These are phyloP conservation scores for Tylopilus vinaceipallidus DNA, from an alignment of 768 basidiomycete species.

Conservation along the genomic window DNA sequence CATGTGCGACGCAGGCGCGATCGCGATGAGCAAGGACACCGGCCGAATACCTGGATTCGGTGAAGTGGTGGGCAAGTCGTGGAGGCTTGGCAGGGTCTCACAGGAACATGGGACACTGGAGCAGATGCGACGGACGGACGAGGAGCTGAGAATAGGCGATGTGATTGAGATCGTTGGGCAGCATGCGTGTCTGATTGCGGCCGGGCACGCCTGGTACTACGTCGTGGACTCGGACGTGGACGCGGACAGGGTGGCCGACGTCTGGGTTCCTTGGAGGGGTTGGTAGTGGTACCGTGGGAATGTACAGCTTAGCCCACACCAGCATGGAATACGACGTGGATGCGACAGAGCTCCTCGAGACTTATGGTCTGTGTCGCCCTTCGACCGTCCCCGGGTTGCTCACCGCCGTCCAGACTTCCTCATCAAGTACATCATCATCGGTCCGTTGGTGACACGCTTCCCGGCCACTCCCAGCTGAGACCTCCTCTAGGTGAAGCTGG, in stretches of 20 bases:
- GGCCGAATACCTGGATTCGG: conserved; percentile 74
- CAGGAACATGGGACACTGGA: conserved; percentile 80
- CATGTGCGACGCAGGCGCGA: conserved; percentile 79
- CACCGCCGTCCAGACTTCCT: conserved; percentile 74
- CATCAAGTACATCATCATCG: conserved; percentile 98
- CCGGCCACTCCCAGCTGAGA: conserved; percentile 7
- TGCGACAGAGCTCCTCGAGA: conserved; percentile 90
- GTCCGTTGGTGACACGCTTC: conserved; percentile 39
- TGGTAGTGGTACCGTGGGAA: no score
- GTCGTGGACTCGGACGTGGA: conserved; percentile 65
- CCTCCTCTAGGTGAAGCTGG: conserved; percentile 80
- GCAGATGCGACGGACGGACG: conserved; percentile 25
- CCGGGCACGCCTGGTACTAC: conserved; percentile 82
- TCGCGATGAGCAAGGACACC: conserved; percentile 86
- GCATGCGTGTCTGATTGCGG: conserved; percentile 82
- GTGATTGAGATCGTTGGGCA: conserved; percentile 75
- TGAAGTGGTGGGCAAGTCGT: conserved; percentile 62
- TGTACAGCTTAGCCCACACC: no score
- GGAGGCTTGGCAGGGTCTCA: conserved; percentile 63
- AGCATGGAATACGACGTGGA: conserved; percentile 78
- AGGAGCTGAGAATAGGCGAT: conserved; percentile 52
- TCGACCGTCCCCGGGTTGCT: conserved; percentile 7
- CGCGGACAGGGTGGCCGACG: conserved; percentile 58
- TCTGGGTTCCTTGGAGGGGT: conserved; percentile 91
- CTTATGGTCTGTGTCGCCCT: conserved; percentile 69